phyloP scores from a whole-genome alignment of 129 eudicot genomes.

The Arctium lappa region DNA sequence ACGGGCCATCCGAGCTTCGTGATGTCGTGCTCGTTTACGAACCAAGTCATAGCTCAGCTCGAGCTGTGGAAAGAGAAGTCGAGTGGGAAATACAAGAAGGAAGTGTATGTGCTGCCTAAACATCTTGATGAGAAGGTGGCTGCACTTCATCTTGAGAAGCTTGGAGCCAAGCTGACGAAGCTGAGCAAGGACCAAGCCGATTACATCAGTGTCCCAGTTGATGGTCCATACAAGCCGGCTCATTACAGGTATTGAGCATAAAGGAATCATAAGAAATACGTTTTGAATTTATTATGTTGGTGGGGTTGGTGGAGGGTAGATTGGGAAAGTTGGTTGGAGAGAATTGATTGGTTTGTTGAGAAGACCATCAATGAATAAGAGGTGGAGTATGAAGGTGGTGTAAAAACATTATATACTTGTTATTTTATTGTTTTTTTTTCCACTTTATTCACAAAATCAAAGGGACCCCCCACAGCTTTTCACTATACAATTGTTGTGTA shows the following conservation, averaged over 20 bases:
- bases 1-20: slow-evolving; percentile 56
- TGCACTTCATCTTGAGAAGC: slow-evolving; percentile 51
- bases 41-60: slow-evolving; percentile 50
- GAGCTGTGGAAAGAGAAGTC: slow-evolving; percentile 46
- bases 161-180: slow-evolving; percentile 52
- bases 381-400: slow-evolving; percentile 12
- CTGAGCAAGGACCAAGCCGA: slow-evolving; percentile 45
- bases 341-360: slow-evolving; percentile 8
- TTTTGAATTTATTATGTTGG: slow-evolving; percentile 6
- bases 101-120: slow-evolving; percentile 42
- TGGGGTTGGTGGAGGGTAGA: neutral
- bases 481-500: neutral
- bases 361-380: neutral
- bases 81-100: slow-evolving; percentile 42
- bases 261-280: neutral
- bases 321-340: slow-evolving; percentile 15
- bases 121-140: slow-evolving; percentile 58
- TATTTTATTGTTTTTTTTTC: neutral
- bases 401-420: neutral
- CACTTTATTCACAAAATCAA: neutral
- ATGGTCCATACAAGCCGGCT: slow-evolving; percentile 56
- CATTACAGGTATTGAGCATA: slow-evolving; percentile 42
- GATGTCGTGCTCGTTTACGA: slow-evolving; percentile 55
- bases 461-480: neutral
- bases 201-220: slow-evolving; percentile 41